These are phyloP conservation scores for Diaporthe amygdali DNA, from an alignment of 2,329 filamentous ascomycete species.

Conservation along the genomic window DNA sequence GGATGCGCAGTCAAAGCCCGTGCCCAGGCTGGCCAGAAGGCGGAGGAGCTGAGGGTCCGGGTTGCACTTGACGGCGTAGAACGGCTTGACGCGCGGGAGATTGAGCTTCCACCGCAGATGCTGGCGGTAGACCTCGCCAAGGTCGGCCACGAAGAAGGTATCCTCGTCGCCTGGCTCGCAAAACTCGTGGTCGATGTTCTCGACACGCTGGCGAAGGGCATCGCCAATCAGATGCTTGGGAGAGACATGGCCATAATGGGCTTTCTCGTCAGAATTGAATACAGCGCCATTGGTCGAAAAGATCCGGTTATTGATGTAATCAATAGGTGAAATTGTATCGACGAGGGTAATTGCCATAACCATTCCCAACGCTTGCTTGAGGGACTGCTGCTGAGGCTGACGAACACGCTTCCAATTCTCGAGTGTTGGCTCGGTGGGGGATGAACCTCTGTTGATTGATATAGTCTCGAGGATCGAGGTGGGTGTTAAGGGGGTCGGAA, in stretches of 20 bases:
- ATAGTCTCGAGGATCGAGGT: slow-evolving; percentile 33
- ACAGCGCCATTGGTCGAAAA: slow-evolving; percentile 46
- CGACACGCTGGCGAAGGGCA: slow-evolving; percentile 84
- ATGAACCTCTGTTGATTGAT: slow-evolving; percentile 13
- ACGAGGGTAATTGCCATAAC: slow-evolving; percentile 68
- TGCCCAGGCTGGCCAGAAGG: slow-evolving; percentile 85
- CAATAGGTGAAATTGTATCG: slow-evolving; percentile 57
- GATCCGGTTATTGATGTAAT: slow-evolving; percentile 55
- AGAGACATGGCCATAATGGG: slow-evolving; percentile 49
- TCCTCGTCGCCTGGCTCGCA: slow-evolving; percentile 95
- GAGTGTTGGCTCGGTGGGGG: not conserved
- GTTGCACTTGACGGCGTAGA: slow-evolving; percentile 99
- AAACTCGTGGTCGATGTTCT: slow-evolving; percentile 81
- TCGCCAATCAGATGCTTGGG: slow-evolving; percentile 86
- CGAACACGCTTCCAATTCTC: slow-evolving; percentile 21
- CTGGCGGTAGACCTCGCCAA: slow-evolving; percentile 98
- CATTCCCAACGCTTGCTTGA: slow-evolving; percentile 55
- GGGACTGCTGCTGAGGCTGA: slow-evolving; percentile 31
- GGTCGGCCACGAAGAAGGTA: slow-evolving; percentile 96
- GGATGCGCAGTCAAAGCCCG: slow-evolving; percentile 97
- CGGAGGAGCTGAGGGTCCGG: slow-evolving; percentile 88
- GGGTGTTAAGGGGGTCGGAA: slow-evolving; percentile 93
- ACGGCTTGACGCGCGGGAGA: slow-evolving; percentile 89
- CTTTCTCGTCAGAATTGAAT: slow-evolving; percentile 40
- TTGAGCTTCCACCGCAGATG: slow-evolving; percentile 98